Percentiles rank a stretch among this genome's conserved stretches.
Evolutionary conservation across 192 early-diverging fungal genomes (phyloP).

Genomic region (Coemansia sp.): DNA sequence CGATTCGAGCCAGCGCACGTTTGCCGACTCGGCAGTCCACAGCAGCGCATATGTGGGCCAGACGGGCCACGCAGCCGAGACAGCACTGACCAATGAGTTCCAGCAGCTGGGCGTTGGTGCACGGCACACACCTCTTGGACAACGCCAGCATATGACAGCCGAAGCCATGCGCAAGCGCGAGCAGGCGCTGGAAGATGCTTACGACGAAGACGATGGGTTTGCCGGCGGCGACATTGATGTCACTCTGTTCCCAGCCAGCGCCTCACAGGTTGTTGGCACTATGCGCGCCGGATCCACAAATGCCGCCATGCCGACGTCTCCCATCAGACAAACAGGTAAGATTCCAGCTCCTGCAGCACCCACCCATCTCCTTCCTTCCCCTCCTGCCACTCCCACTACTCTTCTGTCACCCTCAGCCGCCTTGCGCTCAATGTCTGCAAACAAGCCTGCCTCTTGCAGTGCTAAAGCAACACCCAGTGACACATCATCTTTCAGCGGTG

Average conservation of each 20-base stretch:
- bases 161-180: slow-evolving; percentile 34
- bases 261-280: slow-evolving; percentile 31
- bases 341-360: slow-evolving; percentile 2
- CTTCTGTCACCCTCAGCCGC: background rate
- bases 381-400: slow-evolving; percentile 2
- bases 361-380: background rate
- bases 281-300: slow-evolving; percentile 27
- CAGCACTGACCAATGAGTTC: slow-evolving; percentile 18
- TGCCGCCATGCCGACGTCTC: slow-evolving; percentile 1
- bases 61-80: slow-evolving; percentile 3
- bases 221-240: slow-evolving; percentile 31
- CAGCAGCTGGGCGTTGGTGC: slow-evolving; percentile 30
- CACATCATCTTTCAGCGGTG: background rate
- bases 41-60: slow-evolving; percentile 8
- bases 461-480: background rate
- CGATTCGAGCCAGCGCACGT: slow-evolving; percentile 5
- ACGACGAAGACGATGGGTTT: slow-evolving; percentile 46
- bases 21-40: slow-evolving; percentile 19
- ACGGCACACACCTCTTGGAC: slow-evolving; percentile 7
- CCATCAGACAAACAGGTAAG: slow-evolving; percentile 41
- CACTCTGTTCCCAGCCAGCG: slow-evolving; percentile 36
- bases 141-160: slow-evolving; percentile 25
- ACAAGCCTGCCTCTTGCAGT: background rate
- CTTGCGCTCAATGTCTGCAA: background rate
- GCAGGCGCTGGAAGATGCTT: slow-evolving; percentile 38